Evolutionary conservation across 129 eudicot genomes (phyloP), one percentile per base, ranked within the genome.

Genomic region (Sambucus nigra): DNA sequence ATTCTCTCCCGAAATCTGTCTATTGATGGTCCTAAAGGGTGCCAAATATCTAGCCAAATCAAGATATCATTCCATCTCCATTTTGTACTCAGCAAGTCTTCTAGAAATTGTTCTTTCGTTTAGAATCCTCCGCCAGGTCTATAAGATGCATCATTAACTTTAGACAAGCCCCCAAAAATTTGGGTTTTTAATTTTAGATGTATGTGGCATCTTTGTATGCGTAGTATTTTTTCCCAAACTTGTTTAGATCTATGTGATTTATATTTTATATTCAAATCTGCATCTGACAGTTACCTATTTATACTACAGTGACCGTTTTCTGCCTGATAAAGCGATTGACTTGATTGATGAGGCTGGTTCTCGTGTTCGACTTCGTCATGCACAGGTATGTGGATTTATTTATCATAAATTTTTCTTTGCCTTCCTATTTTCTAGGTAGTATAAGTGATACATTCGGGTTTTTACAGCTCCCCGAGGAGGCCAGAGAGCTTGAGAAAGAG

Each of bases 321-420:
- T 82, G 61, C 96, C 96, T 13, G 96, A 87, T 68, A 87, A 87
- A 71, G 96, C 96, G 25, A 87, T 87, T 57, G 96, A 87, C 67
- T 65, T 87, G 59, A 31, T 87, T 38, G 96, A 87, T 74, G 96
- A 87, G 74, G 96, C 96, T 60, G 96, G 96, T 69, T 87, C 96
- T 28, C 76, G 94, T 26, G 96, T 87, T 56, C 69, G 96, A 38
- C 83, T 87, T 55, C 85, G 80, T 40, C 96, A 87, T 33, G 94
- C 96, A 5, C 84, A 82, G 79, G 96, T 82, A 68, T 7, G 49
- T 4, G 16, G 53, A 16, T 46, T 59, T 26, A 38, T 14, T 31
- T 42, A 7, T 20, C 0, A 4, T 10, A 28, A 5, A 22, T 47
- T 18, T 39, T 25, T 23, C 66, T 29, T 26, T 25, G 20, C 55